Percentiles rank a stretch among this genome's conserved stretches.
Evolutionary conservation across 768 basidiomycete species (phyloP).

Genomic region (Psilocybe azurescens): DNA sequence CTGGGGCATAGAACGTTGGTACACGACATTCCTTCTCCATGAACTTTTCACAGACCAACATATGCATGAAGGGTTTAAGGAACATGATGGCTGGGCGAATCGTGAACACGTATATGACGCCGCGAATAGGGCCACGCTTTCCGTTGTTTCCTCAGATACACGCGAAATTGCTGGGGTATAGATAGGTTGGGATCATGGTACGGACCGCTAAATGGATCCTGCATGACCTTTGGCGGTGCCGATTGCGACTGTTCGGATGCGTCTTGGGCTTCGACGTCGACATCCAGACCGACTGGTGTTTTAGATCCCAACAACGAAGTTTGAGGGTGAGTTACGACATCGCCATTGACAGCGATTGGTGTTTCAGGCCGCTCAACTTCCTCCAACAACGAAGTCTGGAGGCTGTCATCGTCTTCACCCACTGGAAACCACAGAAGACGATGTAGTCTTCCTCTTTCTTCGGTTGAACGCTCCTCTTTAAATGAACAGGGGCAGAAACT

Average conservation of each 20-base stretch:
- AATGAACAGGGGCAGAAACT: constrained; percentile 5
- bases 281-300: neutral
- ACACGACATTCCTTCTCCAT: constrained; percentile 5
- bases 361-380: too few relatives aligned
- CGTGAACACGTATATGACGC: neutral
- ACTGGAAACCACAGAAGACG: neutral
- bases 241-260: neutral
- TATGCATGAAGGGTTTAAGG: constrained; percentile 7
- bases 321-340: too few relatives aligned
- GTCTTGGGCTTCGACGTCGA: neutral
- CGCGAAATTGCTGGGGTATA: neutral
- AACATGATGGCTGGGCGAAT: neutral
- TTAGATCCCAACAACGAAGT: neutral
- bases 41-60: constrained; percentile 3
- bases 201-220: neutral
- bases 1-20: constrained; percentile 11
- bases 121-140: neutral
- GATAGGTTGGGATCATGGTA: neutral
- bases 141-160: neutral
- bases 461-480: neutral
- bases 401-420: neutral
- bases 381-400: neutral
- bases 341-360: too few relatives aligned
- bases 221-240: neutral
- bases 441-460: neutral